Base-by-base conservation (phyloP, 192 early-diverging fungal species). In the Podila minutissima region DNA sequence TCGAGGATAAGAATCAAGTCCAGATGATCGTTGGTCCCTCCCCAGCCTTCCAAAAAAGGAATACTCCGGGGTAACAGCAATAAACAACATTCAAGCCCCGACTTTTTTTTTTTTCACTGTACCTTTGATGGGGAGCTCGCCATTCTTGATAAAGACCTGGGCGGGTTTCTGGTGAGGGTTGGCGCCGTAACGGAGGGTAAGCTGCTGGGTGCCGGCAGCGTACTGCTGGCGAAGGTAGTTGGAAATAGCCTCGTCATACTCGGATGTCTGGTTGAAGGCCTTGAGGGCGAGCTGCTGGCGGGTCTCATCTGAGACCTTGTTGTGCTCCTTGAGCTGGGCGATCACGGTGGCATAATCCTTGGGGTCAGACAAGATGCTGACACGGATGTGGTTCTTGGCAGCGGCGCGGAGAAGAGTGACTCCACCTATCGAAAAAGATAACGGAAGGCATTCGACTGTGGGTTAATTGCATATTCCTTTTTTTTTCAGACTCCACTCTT, bases 121-220 rank as follows among this genome's bases (percentile, higher is more conserved):
- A 82, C 83, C 83, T 69, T 82, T 89, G 84, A 99, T 94, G 13
- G 98, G 98, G 62, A 99, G 88, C 59, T 88, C 79, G 11, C 91
- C 94, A 59, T 93, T 86, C 74, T 88, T 92, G 72, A 88, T 87
- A 84, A 88, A 99, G 61, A 97, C 95, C 87, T 98, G 94, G 53
- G 98, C 97, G 41, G 98, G 98, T 86, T 93, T 94, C 83, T 99
- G 98, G 88, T 99, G 97, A 41, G 98, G 98, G 88, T 99, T 99
- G 62, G 96, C 95, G 33, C 98, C 98, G 78, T 99, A 99, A 55
- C 98, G 93, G 64, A 99, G 92, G 59, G 92, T 75, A 71, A 98
- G 85, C 86, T 95, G 93, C 53, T 86, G 84, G 46, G 91, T 89
- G 50, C 91, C 87, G 28, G 91, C 90, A 32, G 92, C 88, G 66